A percentile compares a stretch with the other conserved stretches of the same genome.
Conservation (phyloP, 2,329 filamentous ascomycete genomes). For the Pseudopithomyces maydicus region DNA sequence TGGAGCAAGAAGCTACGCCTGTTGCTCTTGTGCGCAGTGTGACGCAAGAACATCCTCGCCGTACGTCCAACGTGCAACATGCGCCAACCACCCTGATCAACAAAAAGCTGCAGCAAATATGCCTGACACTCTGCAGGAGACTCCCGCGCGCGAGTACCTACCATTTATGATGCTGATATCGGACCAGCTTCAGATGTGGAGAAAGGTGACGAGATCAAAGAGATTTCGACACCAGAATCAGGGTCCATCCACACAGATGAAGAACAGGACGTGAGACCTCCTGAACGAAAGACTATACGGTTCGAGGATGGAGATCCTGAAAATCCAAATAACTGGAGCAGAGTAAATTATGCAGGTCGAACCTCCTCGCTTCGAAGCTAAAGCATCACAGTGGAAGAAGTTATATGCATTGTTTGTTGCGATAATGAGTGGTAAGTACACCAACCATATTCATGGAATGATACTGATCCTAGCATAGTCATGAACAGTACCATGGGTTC, state of each 20-base stretch:
- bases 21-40: slow-evolving; percentile 33
- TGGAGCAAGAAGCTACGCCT: slow-evolving; percentile 31
- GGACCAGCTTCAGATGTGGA: slow-evolving; percentile 28
- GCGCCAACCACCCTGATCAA: background rate
- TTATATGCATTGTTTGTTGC: slow-evolving; percentile 58
- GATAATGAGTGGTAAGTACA: slow-evolving; percentile 57
- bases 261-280: background rate
- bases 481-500: slow-evolving; percentile 72
- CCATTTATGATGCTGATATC: slow-evolving; percentile 29
- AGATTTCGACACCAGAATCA: slow-evolving; percentile 18
- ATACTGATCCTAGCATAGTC: slow-evolving; percentile 20
- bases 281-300: slow-evolving; percentile 36
- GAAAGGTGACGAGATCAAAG: slow-evolving; percentile 35
- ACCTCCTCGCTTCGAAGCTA: background rate
- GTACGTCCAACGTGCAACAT: slow-evolving; percentile 14
- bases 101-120: background rate
- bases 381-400: slow-evolving; percentile 57
- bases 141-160: slow-evolving; percentile 20
- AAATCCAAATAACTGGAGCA: slow-evolving; percentile 51
- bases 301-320: slow-evolving; percentile 48
- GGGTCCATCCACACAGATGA: slow-evolving; percentile 12
- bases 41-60: slow-evolving; percentile 26
- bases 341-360: slow-evolving; percentile 15
- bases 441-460: background rate
- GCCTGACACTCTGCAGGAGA: slow-evolving; percentile 22